Conservation (phyloP, 1,284 basidiomycete genomes). For the Malassezia caprae region DNA sequence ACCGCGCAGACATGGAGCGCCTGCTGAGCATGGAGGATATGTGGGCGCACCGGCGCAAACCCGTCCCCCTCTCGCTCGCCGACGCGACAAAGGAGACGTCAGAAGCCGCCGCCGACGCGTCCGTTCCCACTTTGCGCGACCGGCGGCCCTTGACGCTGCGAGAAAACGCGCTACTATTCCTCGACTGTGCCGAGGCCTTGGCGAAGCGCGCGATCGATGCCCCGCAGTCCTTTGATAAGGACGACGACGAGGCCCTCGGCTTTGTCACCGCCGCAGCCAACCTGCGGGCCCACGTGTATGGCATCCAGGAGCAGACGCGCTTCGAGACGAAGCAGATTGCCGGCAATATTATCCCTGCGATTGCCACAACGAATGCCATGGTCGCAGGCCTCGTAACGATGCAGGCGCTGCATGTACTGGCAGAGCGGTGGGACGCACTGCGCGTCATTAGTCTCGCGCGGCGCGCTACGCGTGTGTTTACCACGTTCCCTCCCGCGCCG, state of each 20-base stretch:
- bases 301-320: conserved; percentile 72
- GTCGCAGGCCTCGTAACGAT: conserved; percentile 87
- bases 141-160: conserved; percentile 31
- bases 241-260: conserved; percentile 90
- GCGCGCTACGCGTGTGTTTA: conserved; percentile 20
- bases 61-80: conserved; percentile 59
- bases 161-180: conserved; percentile 36
- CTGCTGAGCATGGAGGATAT: conserved; percentile 92
- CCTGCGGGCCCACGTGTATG: conserved; percentile 77
- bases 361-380: conserved; percentile 97
- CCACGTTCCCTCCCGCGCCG: conserved; percentile 10
- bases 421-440: conserved; percentile 21
- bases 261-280: conserved; percentile 93
- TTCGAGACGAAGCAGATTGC: conserved; percentile 99
- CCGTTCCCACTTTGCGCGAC: conserved; percentile 22
- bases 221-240: conserved; percentile 86
- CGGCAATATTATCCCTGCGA: conserved; percentile 89
- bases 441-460: conserved; percentile 26
- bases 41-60: conserved; percentile 77
- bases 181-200: conserved; percentile 59
- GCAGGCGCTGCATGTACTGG: conserved; percentile 73
- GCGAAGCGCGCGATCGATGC: conserved; percentile 63
- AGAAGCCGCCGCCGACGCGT: neutral
- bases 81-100: neutral
- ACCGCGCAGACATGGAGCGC: conserved; percentile 74